phyloP scores from a whole-genome alignment of 139 green algal species.

The Choricystis sp. region DNA sequence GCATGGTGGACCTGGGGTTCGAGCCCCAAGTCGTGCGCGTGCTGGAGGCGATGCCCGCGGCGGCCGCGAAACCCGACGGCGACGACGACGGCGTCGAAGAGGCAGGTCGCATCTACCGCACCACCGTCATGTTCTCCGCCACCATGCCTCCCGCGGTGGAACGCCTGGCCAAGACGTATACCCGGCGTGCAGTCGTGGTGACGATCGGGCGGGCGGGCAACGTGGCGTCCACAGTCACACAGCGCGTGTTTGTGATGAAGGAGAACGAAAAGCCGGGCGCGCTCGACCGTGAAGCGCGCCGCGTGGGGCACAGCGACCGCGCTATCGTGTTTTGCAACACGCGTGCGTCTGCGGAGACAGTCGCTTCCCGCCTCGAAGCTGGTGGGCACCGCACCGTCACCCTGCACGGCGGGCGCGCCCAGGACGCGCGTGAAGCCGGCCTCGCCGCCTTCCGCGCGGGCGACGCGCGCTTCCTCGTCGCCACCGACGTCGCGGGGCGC shows the following conservation, averaged over 20 bases:
- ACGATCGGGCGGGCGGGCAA: constrained; percentile 78
- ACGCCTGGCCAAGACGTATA: constrained; percentile 71
- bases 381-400: constrained; percentile 53
- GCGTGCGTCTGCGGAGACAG: constrained; percentile 46
- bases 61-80: constrained; percentile 82
- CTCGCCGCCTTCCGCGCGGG: constrained; percentile 73
- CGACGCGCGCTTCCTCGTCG: constrained; percentile 84
- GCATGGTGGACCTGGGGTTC: constrained; percentile 99
- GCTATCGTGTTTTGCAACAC: constrained; percentile 97
- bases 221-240: constrained; percentile 75
- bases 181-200: constrained; percentile 65
- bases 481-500: constrained; percentile 92
- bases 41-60: constrained; percentile 81
- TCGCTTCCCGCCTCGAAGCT: constrained; percentile 49
- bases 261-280: constrained; percentile 62
- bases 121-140: constrained; percentile 98
- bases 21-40: constrained; percentile 86
- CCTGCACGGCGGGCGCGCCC: constrained; percentile 84
- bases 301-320: constrained; percentile 13
- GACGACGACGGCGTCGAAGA: constrained; percentile 47
- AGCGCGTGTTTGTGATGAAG: constrained; percentile 59
- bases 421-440: constrained; percentile 73
- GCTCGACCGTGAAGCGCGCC: constrained; percentile 35
- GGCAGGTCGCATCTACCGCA: constrained; percentile 61
- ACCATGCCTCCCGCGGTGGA: constrained; percentile 92